Percentiles rank a stretch among this genome's conserved stretches.
phyloP scores from a whole-genome alignment of 2,329 filamentous ascomycete species.

The Nemania abortiva region DNA sequence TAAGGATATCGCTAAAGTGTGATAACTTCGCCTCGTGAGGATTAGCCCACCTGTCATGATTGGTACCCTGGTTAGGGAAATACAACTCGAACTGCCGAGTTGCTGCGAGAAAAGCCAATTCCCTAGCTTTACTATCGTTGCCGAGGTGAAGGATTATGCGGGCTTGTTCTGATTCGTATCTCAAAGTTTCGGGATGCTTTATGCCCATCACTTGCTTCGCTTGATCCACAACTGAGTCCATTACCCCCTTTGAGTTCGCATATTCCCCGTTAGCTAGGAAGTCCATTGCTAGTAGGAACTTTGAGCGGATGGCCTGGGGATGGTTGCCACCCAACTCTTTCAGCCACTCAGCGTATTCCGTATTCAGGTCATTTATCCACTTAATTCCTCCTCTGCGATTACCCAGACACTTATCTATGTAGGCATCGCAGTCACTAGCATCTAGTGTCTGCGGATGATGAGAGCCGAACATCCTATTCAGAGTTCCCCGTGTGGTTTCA shows the following conservation, averaged over 20 bases:
- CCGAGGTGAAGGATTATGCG: background rate
- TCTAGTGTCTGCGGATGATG: background rate
- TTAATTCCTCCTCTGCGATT: too few species aligned
- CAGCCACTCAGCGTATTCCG: too few species aligned
- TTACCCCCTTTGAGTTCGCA: background rate
- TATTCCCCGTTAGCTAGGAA: background rate
- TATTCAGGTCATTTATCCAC: too few species aligned
- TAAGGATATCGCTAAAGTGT: background rate
- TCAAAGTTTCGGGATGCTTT: background rate
- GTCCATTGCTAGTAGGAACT: conserved; percentile 6
- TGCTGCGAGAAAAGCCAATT: background rate
- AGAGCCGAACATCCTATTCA: background rate
- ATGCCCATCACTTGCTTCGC: background rate
- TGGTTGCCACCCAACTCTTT: background rate
- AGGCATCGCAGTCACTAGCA: background rate
- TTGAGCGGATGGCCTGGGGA: conserved; percentile 6
- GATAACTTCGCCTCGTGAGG: background rate
- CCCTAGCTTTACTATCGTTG: background rate
- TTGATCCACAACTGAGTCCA: background rate
- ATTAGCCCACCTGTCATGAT: background rate
- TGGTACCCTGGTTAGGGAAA: background rate
- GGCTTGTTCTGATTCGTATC: conserved; percentile 7
- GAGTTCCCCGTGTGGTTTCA: background rate
- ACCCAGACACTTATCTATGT: conserved; percentile 1
- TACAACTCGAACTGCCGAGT: conserved; percentile 1